Conservation (phyloP, 257 asterid genomes). For the Linaria vulgaris region DNA sequence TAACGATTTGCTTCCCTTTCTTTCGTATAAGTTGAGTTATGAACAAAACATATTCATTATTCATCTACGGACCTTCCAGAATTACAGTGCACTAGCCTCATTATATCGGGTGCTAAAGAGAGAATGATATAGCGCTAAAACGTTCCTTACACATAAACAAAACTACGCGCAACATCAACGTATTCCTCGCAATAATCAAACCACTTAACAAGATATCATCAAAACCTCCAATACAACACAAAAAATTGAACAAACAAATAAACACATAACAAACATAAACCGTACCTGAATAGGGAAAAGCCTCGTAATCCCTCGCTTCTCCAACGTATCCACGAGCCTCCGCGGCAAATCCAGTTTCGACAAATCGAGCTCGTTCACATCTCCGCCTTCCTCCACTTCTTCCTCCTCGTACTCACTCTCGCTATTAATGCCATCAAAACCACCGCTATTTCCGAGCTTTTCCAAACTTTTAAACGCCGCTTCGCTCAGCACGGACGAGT, state of each 20-base stretch:
- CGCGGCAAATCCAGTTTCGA: conserved; percentile 71
- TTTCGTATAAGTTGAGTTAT: no score
- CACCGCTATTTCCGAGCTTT: conserved; percentile 24
- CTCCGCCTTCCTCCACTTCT: conserved; percentile 43
- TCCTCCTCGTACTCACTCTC: conserved; percentile 22
- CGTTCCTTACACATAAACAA: not conserved
- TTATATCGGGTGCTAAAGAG: no score
- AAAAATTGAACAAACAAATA: not conserved
- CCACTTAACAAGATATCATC: not conserved
- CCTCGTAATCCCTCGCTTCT: conserved; percentile 68
- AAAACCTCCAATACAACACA: not conserved
- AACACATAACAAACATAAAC: no score
- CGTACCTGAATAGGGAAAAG: conserved; percentile 89
- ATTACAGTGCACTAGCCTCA: no score
- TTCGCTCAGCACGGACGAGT: conserved; percentile 50
- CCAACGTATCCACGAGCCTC: conserved; percentile 71
- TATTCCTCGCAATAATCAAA: not conserved
- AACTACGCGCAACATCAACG: not conserved
- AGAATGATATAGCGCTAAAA: no score
- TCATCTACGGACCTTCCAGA: no score
- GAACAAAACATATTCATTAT: no score
- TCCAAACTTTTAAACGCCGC: conserved; percentile 53
- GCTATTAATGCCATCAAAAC: not conserved
- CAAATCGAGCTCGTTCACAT: conserved; percentile 52
- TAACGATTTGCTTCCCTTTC: no score